These are phyloP conservation scores for Vaccinium corymbosum DNA, from an alignment of 148 eudicot species.

Conservation along the genomic window DNA sequence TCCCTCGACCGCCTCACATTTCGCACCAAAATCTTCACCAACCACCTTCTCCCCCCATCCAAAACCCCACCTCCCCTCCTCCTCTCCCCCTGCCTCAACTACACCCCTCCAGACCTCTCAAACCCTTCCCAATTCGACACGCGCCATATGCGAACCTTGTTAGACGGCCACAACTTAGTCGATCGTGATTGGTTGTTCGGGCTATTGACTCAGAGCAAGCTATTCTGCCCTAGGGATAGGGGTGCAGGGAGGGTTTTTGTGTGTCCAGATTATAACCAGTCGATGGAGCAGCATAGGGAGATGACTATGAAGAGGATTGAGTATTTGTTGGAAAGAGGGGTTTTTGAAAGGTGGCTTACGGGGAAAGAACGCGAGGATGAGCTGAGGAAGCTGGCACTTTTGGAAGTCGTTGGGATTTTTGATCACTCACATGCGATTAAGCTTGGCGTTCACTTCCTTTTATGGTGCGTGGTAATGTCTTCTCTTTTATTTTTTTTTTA, in stretches of 20 bases:
- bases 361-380: slow-evolving; percentile 43
- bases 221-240: slow-evolving; percentile 49
- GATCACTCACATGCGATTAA: slow-evolving; percentile 73
- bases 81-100: slow-evolving; percentile 40
- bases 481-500: too few relatives aligned
- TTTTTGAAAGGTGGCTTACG: slow-evolving; percentile 63
- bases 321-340: slow-evolving; percentile 52
- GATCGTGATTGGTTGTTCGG: slow-evolving; percentile 70
- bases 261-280: slow-evolving; percentile 58
- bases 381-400: slow-evolving; percentile 57
- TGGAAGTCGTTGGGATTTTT: slow-evolving; percentile 48
- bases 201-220: slow-evolving; percentile 40
- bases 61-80: background rate
- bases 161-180: slow-evolving; percentile 63
- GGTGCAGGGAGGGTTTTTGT: slow-evolving; percentile 50
- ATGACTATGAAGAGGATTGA: slow-evolving; percentile 53
- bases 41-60: slow-evolving; percentile 48
- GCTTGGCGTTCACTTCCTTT: slow-evolving; percentile 72
- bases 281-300: slow-evolving; percentile 82
- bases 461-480: slow-evolving; percentile 46
- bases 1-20: slow-evolving; percentile 31
- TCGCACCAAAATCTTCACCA: slow-evolving; percentile 49
- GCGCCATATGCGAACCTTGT: slow-evolving; percentile 40
- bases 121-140: slow-evolving; percentile 38
- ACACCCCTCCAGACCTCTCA: slow-evolving; percentile 56